Base-by-base conservation (phyloP, 768 basidiomycete species). In the Sarcodon sp. region DNA sequence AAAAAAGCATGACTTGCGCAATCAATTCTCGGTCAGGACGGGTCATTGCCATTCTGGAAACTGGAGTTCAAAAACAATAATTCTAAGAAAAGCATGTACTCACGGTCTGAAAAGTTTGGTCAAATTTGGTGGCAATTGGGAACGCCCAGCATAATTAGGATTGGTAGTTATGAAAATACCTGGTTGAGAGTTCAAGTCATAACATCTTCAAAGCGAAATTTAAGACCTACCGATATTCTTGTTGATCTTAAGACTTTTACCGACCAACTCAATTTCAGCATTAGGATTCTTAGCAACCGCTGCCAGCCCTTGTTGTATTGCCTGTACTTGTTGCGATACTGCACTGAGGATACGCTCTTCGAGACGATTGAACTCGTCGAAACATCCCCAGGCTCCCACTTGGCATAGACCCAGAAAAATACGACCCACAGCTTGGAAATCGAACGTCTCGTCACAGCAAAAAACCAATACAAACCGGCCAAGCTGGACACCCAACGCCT, bases 401-500 rank as follows among this genome's bases (percentile, higher is more conserved):
- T 96, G 93, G 67, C 96, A 99, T 11, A 99, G 77, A 46, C 96
- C 96, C 57, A 98, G 83, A 61, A 99, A 99, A 56, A 99, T 98
- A 53, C 96, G 87, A 53, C 96, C 96, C 96, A 99, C 98, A 1
- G 96, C 96, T 62, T 98, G 93, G 73, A 98, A 98, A 65, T 99
- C 96, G 65, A 99, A 98, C 0, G 89, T 96, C 64, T 99, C 96
- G 64, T 99, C 96, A 59, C 96, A 99, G 62, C 96, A 98, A 69
- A 99, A 99, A n/a, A 99, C 96, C 44, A 99, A 74, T n/a, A 99
- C 96, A 59, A 99, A 99, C 35, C 96, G 83, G 36, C 96, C 96
- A 5, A 99, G 79, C 57, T 96, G 93, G 2, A 97, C 90, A 45
- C 96, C 96, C 16, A 99, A 80, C 2, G 96, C 93, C 65, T 99